These are phyloP conservation scores for Rhizophora apiculata DNA, from an alignment of 345 rosid genomes.

Conservation along the genomic window DNA sequence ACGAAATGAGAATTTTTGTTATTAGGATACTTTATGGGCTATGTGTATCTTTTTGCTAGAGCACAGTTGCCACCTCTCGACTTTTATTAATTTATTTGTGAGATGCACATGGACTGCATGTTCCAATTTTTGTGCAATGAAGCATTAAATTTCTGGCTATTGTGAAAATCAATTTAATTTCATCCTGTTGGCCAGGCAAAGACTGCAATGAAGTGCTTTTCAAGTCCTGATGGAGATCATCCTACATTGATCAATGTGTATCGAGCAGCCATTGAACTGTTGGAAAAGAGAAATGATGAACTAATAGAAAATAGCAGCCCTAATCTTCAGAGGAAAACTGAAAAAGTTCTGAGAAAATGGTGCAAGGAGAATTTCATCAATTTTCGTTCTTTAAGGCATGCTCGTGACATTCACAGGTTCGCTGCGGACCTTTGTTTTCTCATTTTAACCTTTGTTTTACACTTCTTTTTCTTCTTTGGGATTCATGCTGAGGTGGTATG, in stretches of 20 bases:
- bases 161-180: not conserved
- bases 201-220: conserved; percentile 66
- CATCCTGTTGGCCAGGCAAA: conserved; percentile 53
- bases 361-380: conserved; percentile 81
- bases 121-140: not conserved
- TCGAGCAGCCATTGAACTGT: conserved; percentile 63
- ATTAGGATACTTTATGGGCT: too few relatives aligned
- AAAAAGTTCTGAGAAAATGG: conserved; percentile 74
- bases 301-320: conserved; percentile 38
- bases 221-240: conserved; percentile 91
- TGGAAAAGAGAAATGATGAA: conserved; percentile 50
- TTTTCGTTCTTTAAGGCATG: conserved; percentile 69
- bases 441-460: not conserved
- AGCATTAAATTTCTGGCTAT: too few relatives aligned
- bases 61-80: not conserved
- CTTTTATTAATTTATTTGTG: not conserved
- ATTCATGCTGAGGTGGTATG: not conserved
- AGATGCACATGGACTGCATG: not conserved
- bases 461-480: not conserved
- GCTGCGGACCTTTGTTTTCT: conserved; percentile 1
- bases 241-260: conserved; percentile 76
- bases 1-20: too few relatives aligned
- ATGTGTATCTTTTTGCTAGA: too few relatives aligned
- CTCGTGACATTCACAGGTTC: conserved; percentile 81
- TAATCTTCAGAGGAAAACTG: conserved; percentile 17